Conservation (phyloP, 2,329 filamentous ascomycete genomes). For the Arthroderma uncinatum region DNA sequence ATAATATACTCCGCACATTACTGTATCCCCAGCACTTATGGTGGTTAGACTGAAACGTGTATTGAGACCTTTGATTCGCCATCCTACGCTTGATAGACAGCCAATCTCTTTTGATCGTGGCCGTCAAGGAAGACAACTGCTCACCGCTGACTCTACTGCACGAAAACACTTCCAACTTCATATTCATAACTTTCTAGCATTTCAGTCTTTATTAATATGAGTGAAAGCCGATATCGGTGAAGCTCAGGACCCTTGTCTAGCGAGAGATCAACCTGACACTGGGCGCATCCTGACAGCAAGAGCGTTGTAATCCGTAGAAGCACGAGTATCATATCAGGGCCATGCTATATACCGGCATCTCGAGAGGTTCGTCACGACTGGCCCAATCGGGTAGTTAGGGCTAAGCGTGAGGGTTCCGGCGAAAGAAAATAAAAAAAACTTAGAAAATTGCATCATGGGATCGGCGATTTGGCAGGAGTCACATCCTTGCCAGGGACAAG, state of each 20-base stretch:
- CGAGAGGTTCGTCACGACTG: neutral
- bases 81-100: too few relatives aligned
- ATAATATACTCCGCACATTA: too few relatives aligned
- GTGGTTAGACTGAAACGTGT: too few relatives aligned
- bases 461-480: neutral
- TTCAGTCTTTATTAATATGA: too few relatives aligned
- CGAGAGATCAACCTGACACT: neutral
- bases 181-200: too few relatives aligned
- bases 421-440: neutral
- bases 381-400: neutral
- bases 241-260: too few relatives aligned
- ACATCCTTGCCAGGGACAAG: neutral
- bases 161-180: too few relatives aligned
- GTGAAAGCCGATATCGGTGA: neutral
- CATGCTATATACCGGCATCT: neutral
- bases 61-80: too few relatives aligned
- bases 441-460: constrained; percentile 3
- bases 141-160: too few relatives aligned
- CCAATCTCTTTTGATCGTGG: too few relatives aligned
- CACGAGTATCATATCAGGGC: too few relatives aligned
- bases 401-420: neutral
- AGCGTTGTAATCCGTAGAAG: neutral
- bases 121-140: neutral
- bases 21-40: too few relatives aligned
- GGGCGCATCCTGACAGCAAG: neutral